Percentiles rank a stretch among this genome's conserved stretches.
These are phyloP conservation scores for Penicillium sp. DNA, from an alignment of 2,329 filamentous ascomycete genomes.

Conservation along the genomic window DNA sequence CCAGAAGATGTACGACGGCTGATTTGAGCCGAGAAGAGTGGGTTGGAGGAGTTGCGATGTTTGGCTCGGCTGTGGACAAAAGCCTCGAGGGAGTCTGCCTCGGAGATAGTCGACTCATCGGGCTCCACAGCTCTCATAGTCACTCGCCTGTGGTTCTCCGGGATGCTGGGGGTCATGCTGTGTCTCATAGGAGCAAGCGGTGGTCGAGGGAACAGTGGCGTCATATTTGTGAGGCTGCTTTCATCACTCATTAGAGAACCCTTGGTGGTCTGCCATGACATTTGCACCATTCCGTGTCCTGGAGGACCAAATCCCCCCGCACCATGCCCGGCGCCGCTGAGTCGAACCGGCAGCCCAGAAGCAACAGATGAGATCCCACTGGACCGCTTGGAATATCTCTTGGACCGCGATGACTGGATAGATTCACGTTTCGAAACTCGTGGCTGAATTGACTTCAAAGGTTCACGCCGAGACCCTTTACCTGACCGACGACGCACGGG, in stretches of 20 bases:
- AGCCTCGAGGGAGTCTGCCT: slow-evolving; percentile 38
- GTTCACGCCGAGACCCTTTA: slow-evolving; percentile 34
- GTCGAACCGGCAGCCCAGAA: slow-evolving; percentile 38
- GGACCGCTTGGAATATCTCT: slow-evolving; percentile 37
- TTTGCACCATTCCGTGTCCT: slow-evolving; percentile 33
- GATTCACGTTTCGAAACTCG: slow-evolving; percentile 38
- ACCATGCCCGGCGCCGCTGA: slow-evolving; percentile 44
- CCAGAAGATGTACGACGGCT: slow-evolving; percentile 34
- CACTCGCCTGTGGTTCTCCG: slow-evolving; percentile 27
- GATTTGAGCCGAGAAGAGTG: slow-evolving; percentile 37
- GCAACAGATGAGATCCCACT: slow-evolving; percentile 39
- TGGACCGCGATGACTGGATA: slow-evolving; percentile 35
- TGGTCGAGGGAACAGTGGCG: slow-evolving; percentile 38
- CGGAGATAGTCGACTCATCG: slow-evolving; percentile 32
- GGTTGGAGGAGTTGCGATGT: slow-evolving; percentile 39
- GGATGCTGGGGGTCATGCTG: slow-evolving; percentile 29
- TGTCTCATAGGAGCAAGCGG: slow-evolving; percentile 28
- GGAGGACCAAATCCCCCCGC: slow-evolving; percentile 40
- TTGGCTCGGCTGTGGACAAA: slow-evolving; percentile 41
- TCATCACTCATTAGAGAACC: slow-evolving; percentile 37
- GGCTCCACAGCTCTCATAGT: slow-evolving; percentile 33
- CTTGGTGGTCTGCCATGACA: slow-evolving; percentile 41
- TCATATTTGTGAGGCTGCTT: slow-evolving; percentile 34
- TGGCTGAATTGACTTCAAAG: slow-evolving; percentile 37
- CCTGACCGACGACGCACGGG: slow-evolving; percentile 29